Evolutionary conservation across 805 yeast genomes (phyloP).

Genomic region (Candida tammaniensis): DNA sequence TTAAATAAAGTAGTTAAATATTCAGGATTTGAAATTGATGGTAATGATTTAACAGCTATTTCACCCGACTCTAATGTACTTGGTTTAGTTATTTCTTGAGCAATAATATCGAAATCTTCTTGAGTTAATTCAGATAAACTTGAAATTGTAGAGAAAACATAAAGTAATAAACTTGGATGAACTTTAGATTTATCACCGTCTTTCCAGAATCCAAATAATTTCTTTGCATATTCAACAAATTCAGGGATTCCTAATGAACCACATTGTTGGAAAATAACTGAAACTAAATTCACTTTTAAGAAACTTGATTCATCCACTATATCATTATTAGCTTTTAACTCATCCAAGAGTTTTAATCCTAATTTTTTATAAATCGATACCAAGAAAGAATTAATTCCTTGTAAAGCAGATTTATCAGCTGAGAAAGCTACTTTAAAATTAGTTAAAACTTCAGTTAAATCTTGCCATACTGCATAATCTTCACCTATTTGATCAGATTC

Average conservation of each 20-base stretch:
- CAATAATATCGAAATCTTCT: conserved; percentile 36
- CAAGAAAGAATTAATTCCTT: conserved; percentile 30
- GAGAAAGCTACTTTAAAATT: conserved; percentile 37
- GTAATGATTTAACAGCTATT: conserved; percentile 54
- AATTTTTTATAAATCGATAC: conserved; percentile 24
- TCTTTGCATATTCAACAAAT: conserved; percentile 34
- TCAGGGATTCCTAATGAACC: conserved; percentile 38
- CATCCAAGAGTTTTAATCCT: conserved; percentile 23
- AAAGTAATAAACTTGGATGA: conserved; percentile 44
- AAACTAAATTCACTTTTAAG: conserved; percentile 30
- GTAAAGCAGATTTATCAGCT: conserved; percentile 17
- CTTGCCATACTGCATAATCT: conserved; percentile 54
- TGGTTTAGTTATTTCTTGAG: conserved; percentile 49
- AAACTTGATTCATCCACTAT: conserved; percentile 21
- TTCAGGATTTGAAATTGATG: conserved; percentile 37
- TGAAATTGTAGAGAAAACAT: conserved; percentile 43
- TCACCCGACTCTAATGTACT: conserved; percentile 58
- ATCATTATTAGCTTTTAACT: conserved; percentile 17
- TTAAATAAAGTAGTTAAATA: conserved; percentile 39
- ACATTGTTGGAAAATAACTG: conserved; percentile 38
- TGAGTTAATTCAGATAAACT: conserved; percentile 29
- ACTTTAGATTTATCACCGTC: conserved; percentile 17
- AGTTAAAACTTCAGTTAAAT: conserved; percentile 41
- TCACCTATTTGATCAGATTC: conserved; percentile 24
- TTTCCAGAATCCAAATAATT: conserved; percentile 26